Evolutionary conservation across 2,329 filamentous ascomycete genomes (phyloP).

Genomic region (Fusarium cyanostomum): DNA sequence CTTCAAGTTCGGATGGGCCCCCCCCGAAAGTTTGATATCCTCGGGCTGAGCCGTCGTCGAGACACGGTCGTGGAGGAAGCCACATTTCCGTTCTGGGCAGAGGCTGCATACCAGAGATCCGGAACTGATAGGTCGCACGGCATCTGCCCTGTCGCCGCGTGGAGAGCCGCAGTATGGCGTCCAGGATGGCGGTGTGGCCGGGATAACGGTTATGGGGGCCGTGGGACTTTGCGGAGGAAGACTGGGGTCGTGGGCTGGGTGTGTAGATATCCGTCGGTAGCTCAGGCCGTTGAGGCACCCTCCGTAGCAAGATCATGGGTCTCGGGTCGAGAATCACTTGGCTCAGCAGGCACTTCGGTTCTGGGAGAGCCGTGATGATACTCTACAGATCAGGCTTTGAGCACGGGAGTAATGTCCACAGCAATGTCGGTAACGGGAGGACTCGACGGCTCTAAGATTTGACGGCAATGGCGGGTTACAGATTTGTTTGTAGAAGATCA

Average conservation of each 20-base stretch:
- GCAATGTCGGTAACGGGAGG: constrained; percentile 14
- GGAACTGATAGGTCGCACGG: constrained; percentile 20
- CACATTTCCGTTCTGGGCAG: constrained; percentile 20
- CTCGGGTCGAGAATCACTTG: not conserved
- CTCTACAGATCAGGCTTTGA: not conserved
- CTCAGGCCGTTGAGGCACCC: not conserved
- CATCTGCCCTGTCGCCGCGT: constrained; percentile 17
- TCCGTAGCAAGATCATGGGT: not conserved
- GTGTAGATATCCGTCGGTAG: not conserved
- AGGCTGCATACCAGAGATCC: constrained; percentile 30
- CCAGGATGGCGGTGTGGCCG: constrained; percentile 6
- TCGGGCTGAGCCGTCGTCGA: constrained; percentile 4
- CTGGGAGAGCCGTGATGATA: constrained; percentile 4
- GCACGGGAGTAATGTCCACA: constrained; percentile 1
- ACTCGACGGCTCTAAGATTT: constrained; percentile 23
- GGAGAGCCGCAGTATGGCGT: constrained; percentile 9
- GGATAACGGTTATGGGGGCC: constrained; percentile 9
- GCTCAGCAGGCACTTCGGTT: constrained; percentile 10
- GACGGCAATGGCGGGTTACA: constrained; percentile 23
- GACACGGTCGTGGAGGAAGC: not conserved
- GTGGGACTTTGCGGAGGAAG: not conserved
- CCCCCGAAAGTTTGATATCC: constrained; percentile 14
- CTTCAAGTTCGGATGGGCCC: constrained; percentile 2
- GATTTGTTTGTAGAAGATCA: constrained; percentile 26
- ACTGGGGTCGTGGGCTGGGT: not conserved